Evolutionary conservation across 495 filamentous ascomycete genomes (phyloP).

Genomic region (Tirmania nivea): DNA sequence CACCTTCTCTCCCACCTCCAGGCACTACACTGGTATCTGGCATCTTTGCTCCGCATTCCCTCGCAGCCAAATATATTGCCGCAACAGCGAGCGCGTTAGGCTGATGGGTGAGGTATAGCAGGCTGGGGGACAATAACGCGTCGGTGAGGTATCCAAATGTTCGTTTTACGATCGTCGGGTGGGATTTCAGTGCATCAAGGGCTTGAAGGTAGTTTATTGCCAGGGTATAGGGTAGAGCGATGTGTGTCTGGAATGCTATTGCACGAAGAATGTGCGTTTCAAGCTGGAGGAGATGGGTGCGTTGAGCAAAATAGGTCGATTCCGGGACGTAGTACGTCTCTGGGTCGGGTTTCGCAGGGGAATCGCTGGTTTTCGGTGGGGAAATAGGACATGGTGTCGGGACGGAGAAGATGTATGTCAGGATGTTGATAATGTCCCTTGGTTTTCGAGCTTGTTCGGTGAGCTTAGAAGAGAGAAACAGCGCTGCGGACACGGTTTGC

Average conservation of each 20-base stretch:
- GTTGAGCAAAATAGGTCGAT: constrained; percentile 39
- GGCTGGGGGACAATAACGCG: constrained; percentile 62
- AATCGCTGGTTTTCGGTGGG: constrained; percentile 20
- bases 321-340: constrained; percentile 55
- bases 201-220: constrained; percentile 84
- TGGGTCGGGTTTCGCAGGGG: constrained; percentile 22
- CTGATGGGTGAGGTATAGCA: constrained; percentile 81
- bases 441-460: constrained; percentile 54
- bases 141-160: constrained; percentile 62
- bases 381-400: constrained; percentile 39
- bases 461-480: constrained; percentile 73
- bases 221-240: constrained; percentile 67
- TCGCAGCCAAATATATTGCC: constrained; percentile 71
- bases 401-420: constrained; percentile 46
- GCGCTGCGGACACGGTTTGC: constrained; percentile 45
- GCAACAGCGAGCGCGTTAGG: constrained; percentile 67
- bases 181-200: constrained; percentile 34
- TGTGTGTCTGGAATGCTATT: constrained; percentile 62
- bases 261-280: constrained; percentile 56
- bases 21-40: constrained; percentile 21
- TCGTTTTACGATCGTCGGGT: constrained; percentile 31
- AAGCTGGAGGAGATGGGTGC: constrained; percentile 37
- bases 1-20: constrained; percentile 24
- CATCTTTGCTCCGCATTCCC: constrained; percentile 53
- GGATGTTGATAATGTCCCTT: constrained; percentile 62